Percentiles rank a stretch among this genome's conserved stretches.
Evolutionary conservation across 2,329 filamentous ascomycete genomes (phyloP).

Genomic region (Atkinsonella texensis): DNA sequence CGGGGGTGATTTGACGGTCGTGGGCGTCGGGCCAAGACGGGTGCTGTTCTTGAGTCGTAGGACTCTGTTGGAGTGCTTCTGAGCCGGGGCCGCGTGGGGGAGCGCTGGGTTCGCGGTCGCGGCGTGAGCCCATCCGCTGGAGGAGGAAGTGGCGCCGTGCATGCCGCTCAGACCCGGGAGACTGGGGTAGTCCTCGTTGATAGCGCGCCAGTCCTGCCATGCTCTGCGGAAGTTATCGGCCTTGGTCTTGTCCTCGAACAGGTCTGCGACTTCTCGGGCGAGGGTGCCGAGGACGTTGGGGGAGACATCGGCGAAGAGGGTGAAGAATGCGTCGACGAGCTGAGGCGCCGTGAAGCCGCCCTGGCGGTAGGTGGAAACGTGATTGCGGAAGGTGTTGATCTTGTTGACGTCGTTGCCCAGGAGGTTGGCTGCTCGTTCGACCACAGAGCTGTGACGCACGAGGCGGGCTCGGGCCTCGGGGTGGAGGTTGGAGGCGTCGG

Average conservation of each 20-base stretch:
- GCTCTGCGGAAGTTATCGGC: conserved; percentile 63
- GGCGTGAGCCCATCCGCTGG: conserved; percentile 47
- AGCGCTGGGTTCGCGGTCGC: conserved; percentile 43
- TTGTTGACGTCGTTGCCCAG: conserved; percentile 67
- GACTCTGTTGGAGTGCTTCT: conserved; percentile 41
- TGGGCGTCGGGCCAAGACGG: conserved; percentile 24
- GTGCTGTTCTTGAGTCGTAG: conserved; percentile 49
- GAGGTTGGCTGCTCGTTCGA: conserved; percentile 73
- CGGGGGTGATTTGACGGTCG: neutral
- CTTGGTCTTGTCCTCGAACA: conserved; percentile 76
- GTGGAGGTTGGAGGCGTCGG: conserved; percentile 41
- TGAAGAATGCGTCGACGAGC: conserved; percentile 79
- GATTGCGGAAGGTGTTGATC: conserved; percentile 62
- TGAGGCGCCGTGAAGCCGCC: conserved; percentile 58
- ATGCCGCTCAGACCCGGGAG: conserved; percentile 64
- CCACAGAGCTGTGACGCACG: conserved; percentile 70
- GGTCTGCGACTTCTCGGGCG: conserved; percentile 79
- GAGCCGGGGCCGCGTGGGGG: conserved; percentile 26
- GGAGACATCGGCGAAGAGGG: conserved; percentile 66
- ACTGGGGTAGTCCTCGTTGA: conserved; percentile 90
- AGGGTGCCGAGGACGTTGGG: conserved; percentile 76
- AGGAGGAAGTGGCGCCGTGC: conserved; percentile 45
- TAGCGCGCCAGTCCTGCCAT: conserved; percentile 92
- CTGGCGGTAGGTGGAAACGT: conserved; percentile 67
- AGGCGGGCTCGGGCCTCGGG: conserved; percentile 72